Percentiles rank a stretch among this genome's conserved stretches.
Evolutionary conservation across 1,284 basidiomycete species (phyloP).

Genomic region (Sporisorium scitamineum): DNA sequence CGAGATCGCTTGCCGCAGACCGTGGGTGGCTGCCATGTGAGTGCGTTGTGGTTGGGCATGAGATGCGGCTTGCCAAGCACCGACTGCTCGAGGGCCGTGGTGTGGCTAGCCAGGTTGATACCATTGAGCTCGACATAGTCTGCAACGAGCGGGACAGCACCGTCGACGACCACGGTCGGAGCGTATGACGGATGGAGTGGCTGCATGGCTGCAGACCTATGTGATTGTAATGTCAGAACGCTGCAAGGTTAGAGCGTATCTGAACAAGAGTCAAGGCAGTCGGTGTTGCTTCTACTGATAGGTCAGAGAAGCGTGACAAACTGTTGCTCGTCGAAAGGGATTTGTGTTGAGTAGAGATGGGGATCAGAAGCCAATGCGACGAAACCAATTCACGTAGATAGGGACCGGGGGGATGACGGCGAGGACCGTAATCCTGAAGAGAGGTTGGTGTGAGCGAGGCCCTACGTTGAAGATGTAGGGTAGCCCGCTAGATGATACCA

Average conservation of each 20-base stretch:
- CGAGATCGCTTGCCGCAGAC: conserved; percentile 49
- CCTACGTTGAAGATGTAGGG: conserved; percentile 21
- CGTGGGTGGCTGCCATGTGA: conserved; percentile 15
- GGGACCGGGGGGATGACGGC: conserved; percentile 40
- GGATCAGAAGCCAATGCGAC: conserved; percentile 47
- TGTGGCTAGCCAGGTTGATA: conserved; percentile 45
- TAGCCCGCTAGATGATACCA: conserved; percentile 21
- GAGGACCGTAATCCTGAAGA: conserved; percentile 36
- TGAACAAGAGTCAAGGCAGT: conserved; percentile 15
- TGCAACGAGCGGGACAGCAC: conserved; percentile 11
- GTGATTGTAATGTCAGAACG: conserved; percentile 8
- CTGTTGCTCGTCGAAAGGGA: conserved; percentile 3
- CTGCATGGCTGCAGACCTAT: conserved; percentile 26
- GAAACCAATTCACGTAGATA: conserved; percentile 57
- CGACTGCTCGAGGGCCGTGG: conserved; percentile 50
- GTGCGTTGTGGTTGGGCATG: conserved; percentile 2
- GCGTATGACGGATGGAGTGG: conserved; percentile 10
- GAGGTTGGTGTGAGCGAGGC: conserved; percentile 9
- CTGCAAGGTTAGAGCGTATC: conserved; percentile 23
- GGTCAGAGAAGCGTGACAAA: conserved; percentile 12
- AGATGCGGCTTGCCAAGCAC: conserved; percentile 45
- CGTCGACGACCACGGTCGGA: conserved; percentile 33
- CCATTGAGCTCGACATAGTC: conserved; percentile 48
- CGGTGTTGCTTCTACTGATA: conserved; percentile 14
- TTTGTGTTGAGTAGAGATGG: conserved; percentile 9